Evolutionary conservation across 805 yeast genomes (phyloP).

Genomic region (Cyberlindnera nakhonratchasimensis): DNA sequence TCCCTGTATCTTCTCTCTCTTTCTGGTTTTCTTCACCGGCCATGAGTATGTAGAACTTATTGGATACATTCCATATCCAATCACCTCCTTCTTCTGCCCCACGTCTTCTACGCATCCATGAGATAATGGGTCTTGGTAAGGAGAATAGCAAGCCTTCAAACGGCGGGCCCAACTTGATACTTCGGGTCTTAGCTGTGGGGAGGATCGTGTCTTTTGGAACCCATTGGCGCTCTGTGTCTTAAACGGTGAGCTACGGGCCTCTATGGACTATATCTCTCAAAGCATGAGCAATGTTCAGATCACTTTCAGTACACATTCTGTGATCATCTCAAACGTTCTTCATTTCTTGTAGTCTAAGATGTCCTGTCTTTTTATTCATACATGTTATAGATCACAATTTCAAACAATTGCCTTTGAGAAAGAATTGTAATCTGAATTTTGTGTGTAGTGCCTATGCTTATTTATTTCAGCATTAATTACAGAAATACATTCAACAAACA

Average conservation of each 20-base stretch:
- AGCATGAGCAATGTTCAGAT: too few species aligned
- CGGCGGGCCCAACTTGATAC: conserved; percentile 15
- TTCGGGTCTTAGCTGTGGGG: conserved; percentile 27
- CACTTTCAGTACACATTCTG: too few species aligned
- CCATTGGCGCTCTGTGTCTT: conserved; percentile 5
- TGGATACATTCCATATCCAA: too few species aligned
- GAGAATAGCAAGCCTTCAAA: conserved; percentile 55
- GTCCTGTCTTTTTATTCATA: too few species aligned
- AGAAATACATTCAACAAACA: background rate
- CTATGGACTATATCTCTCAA: conserved; percentile 10
- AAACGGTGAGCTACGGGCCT: conserved; percentile 1
- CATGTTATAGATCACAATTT: too few species aligned
- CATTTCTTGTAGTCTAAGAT: too few species aligned
- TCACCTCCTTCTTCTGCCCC: conserved; percentile 68
- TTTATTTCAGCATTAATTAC: background rate
- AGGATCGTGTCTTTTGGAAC: conserved; percentile 44
- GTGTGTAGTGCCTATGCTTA: background rate
- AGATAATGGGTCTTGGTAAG: conserved; percentile 58
- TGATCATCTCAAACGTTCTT: too few species aligned
- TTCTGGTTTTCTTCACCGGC: background rate
- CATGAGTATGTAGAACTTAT: background rate
- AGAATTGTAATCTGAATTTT: too few species aligned
- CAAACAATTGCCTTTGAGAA: too few species aligned
- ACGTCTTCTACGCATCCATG: conserved; percentile 41
- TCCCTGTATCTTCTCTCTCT: background rate